Evolutionary conservation across 495 filamentous ascomycete genomes (phyloP), one percentile per base, ranked within the genome.

Genomic region (Penicillium alfredii): DNA sequence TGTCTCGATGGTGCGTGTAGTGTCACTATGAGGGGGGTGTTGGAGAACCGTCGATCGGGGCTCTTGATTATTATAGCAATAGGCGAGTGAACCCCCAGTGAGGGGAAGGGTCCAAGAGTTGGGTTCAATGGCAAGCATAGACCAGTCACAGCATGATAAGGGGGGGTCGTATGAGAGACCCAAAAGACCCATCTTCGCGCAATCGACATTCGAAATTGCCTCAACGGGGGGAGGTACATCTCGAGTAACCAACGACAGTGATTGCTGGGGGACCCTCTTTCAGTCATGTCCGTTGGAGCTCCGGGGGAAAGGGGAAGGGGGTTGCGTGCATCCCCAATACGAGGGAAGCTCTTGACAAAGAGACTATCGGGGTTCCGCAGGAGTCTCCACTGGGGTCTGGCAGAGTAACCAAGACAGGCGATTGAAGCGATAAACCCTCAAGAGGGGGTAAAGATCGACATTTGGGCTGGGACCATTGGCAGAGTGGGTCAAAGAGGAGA

Each of bases 261-360:
- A n/a, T n/a, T n/a, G n/a, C n/a, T n/a, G n/a, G n/a, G n/a, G n/a
- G n/a, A n/a, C n/a, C n/a, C n/a, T n/a, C n/a, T n/a, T n/a, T n/a
- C n/a, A 43, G 35, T 14, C 26, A 52, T 43, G 48, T 46, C 48
- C 48, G 52, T 44, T 38, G 48, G 52, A 52, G 41, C 29, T 49
- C 48, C 52, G 52, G 48, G 30, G 26, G 39, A 40, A n/a, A n/a
- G n/a, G n/a, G n/a, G n/a, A n/a, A n/a, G n/a, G n/a, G n/a, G 51
- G 51, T 47, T 28, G 26, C 30, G 49, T 47, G n/a, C n/a, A n/a
- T n/a, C n/a, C 32, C 20, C 13, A 31, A 38, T 40, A 42, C 24
- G 35, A 43, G 37, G 28, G 38, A 28, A 34, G 26, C 20, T 11
- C 27, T 42, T 30, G 24, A 38, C 29, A 3, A 17, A 20, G 39